These are phyloP conservation scores for Bacidia rubella DNA, from an alignment of 495 filamentous ascomycete species.

Conservation along the genomic window DNA sequence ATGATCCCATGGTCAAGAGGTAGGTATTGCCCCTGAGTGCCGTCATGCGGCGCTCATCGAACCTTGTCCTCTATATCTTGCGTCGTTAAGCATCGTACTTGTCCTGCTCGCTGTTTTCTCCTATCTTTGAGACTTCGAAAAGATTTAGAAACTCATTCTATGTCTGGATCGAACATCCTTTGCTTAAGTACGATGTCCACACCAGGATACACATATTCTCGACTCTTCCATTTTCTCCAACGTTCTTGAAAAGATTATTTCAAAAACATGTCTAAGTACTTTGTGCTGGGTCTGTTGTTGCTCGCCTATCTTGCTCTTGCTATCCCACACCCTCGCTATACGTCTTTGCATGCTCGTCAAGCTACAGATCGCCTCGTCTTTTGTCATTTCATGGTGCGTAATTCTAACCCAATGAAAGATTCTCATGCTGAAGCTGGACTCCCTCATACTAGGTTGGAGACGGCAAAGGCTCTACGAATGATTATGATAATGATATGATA, in stretches of 20 bases:
- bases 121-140: too few species aligned
- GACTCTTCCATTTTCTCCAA: too few species aligned
- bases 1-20: neutral
- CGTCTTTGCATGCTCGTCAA: conserved; percentile 11
- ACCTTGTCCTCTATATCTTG: neutral
- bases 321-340: neutral
- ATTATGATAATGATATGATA: conserved; percentile 48
- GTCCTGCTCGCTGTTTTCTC: neutral
- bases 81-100: neutral
- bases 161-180: too few species aligned
- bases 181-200: too few species aligned
- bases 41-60: neutral
- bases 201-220: too few species aligned
- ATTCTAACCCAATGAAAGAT: neutral
- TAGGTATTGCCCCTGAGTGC: neutral
- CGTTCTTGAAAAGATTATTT: too few species aligned
- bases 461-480: conserved; percentile 13
- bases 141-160: too few species aligned
- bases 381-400: conserved; percentile 47
- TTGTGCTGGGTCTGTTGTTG: neutral
- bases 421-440: neutral
- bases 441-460: conserved; percentile 4
- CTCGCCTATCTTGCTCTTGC: neutral
- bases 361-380: conserved; percentile 35
- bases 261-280: neutral